These are phyloP conservation scores for Ogataea sp. DNA, from an alignment of 805 yeast genomes.

Conservation along the genomic window DNA sequence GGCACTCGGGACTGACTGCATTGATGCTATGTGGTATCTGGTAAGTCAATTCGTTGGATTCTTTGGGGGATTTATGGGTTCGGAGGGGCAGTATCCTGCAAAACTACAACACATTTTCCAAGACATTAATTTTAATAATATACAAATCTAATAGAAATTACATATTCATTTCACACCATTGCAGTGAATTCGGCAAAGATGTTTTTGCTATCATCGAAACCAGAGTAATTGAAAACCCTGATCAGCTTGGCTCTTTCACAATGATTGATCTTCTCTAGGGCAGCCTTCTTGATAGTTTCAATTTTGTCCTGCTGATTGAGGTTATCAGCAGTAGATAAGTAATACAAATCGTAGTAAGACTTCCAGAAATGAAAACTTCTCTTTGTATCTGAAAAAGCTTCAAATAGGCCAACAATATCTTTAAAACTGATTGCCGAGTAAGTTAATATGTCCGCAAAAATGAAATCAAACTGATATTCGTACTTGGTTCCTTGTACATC, in stretches of 20 bases:
- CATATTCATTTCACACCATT: too few species aligned
- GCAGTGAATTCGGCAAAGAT: not conserved
- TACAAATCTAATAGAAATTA: too few species aligned
- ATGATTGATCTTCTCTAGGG: not conserved
- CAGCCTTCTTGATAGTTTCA: not conserved
- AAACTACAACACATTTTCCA: too few species aligned
- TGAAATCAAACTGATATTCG: conserved; percentile 26
- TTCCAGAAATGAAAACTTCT: conserved; percentile 15
- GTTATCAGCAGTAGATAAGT: not conserved
- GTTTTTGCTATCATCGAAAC: not conserved
- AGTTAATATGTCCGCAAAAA: conserved; percentile 26
- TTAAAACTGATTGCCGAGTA: conserved; percentile 17
- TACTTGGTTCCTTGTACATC: conserved; percentile 14
- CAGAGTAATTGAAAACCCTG: not conserved
- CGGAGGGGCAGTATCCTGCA: too few species aligned
- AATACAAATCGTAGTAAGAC: conserved; percentile 13
- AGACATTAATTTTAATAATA: too few species aligned
- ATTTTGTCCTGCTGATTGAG: not conserved
- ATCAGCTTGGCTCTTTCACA: not conserved
- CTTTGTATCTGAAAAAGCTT: conserved; percentile 11
- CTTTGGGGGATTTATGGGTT: too few species aligned
- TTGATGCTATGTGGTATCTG: too few species aligned
- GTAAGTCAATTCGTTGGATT: too few species aligned
- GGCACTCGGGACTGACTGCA: too few species aligned
- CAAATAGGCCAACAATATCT: conserved; percentile 16